A percentile compares a stretch with the other conserved stretches of the same genome.
Conservation (phyloP, 2,329 filamentous ascomycete species). For the Lizonia empirigonia region DNA sequence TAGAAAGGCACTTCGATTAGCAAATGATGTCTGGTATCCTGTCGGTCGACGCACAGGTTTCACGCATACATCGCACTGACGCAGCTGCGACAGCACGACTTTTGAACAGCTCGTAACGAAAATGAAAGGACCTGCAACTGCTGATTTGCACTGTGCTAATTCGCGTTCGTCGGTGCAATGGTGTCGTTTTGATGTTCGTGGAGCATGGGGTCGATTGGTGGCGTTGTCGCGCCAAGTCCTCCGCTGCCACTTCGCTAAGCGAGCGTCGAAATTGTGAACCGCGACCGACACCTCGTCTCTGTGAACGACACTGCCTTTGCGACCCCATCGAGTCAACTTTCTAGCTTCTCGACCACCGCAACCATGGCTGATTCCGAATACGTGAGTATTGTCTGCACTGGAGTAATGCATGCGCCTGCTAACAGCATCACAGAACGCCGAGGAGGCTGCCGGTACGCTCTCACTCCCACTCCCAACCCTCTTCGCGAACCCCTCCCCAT, state of each 20-base stretch:
- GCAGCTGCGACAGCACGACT: background rate
- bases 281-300: constrained; percentile 15
- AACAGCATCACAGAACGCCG: constrained; percentile 72
- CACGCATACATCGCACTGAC: background rate
- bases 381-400: constrained; percentile 63
- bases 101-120: background rate
- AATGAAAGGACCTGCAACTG: no score
- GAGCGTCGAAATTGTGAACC: constrained; percentile 7
- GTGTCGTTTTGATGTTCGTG: constrained; percentile 1
- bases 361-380: constrained; percentile 90
- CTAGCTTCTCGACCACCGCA: constrained; percentile 58
- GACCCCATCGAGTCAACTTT: constrained; percentile 46
- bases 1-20: no score
- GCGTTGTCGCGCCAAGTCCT: constrained; percentile 7
- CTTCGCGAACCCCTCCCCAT: constrained; percentile 7
- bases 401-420: constrained; percentile 24
- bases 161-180: constrained; percentile 1
- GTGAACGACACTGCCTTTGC: constrained; percentile 29
- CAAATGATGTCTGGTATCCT: background rate
- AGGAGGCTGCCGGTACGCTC: constrained; percentile 82
- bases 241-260: constrained; percentile 8
- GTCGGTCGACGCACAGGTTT: background rate
- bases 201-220: constrained; percentile 5
- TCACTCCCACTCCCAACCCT: constrained; percentile 16
- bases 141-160: background rate